These are phyloP conservation scores for Panaeolus papilionaceus DNA, from an alignment of 768 basidiomycete species.

Conservation along the genomic window DNA sequence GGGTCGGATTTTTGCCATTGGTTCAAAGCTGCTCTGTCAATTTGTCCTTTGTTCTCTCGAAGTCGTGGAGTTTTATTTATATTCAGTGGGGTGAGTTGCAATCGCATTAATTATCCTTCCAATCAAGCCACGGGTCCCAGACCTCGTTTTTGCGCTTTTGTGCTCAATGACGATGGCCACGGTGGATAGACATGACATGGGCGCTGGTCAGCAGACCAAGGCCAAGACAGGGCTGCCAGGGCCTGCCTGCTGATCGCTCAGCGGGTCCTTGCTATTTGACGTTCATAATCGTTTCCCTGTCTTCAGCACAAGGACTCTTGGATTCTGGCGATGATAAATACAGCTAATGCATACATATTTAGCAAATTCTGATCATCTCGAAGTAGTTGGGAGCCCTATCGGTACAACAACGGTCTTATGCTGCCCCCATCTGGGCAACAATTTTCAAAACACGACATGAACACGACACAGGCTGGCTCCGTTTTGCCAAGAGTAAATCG, in stretches of 20 bases:
- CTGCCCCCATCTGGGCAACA: too few species aligned
- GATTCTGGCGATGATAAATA: not conserved
- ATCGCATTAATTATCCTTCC: not conserved
- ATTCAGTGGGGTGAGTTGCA: not conserved
- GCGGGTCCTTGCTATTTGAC: too few species aligned
- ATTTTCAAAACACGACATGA: not conserved
- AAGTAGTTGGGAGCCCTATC: not conserved
- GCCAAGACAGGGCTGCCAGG: not conserved
- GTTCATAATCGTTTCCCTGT: too few species aligned
- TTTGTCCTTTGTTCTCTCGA: not conserved
- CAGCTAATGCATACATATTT: not conserved
- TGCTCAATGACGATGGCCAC: not conserved
- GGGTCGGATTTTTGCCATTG: not conserved
- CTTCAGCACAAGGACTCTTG: not conserved
- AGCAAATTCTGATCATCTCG: not conserved
- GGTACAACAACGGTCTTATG: too few species aligned
- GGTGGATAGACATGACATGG: not conserved
- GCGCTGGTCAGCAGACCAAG: not conserved
- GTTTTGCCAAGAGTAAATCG: not conserved
- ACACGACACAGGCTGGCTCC: not conserved
- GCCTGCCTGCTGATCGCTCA: too few species aligned
- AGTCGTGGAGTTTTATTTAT: not conserved
- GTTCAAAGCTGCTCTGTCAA: not conserved
- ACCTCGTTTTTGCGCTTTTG: not conserved
- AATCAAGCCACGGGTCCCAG: not conserved